Evolutionary conservation across 169 alveolate genomes (phyloP).

Genomic region (Plasmodium chabaudi): DNA sequence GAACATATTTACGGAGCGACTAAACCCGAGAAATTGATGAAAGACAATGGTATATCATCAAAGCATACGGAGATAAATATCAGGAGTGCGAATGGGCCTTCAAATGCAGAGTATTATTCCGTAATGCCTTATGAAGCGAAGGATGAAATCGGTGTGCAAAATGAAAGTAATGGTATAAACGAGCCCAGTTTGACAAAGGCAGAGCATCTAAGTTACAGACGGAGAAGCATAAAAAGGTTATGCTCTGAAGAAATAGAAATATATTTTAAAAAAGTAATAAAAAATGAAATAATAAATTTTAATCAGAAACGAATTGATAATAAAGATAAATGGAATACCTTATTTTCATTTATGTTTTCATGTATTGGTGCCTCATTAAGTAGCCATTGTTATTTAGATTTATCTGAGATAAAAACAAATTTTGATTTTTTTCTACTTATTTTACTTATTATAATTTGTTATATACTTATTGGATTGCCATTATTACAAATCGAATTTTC

Average conservation of each 20-base stretch:
- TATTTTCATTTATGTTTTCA: slow-evolving; percentile 32
- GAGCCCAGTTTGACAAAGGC: not conserved
- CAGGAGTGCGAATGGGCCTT: not conserved
- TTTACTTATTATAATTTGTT: slow-evolving; percentile 17
- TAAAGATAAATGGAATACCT: slow-evolving; percentile 60
- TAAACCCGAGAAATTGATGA: too few relatives aligned
- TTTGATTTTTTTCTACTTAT: slow-evolving; percentile 8
- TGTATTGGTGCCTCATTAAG: slow-evolving; percentile 70
- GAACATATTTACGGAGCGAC: not conserved
- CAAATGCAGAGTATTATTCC: not conserved
- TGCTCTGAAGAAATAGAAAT: slow-evolving; percentile 51
- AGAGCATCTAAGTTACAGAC: too few relatives aligned
- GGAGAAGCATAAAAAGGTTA: slow-evolving; percentile 25
- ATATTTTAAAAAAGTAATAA: slow-evolving; percentile 55
- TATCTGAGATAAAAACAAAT: slow-evolving; percentile 34
- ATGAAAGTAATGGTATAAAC: not conserved
- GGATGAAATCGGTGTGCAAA: not conserved
- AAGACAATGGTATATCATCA: too few relatives aligned
- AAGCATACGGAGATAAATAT: too few relatives aligned
- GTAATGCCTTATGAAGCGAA: not conserved
- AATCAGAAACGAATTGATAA: slow-evolving; percentile 58
- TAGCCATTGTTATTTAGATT: slow-evolving; percentile 50
- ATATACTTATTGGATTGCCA: slow-evolving; percentile 65
- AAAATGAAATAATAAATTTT: slow-evolving; percentile 48
- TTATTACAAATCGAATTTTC: slow-evolving; percentile 62